Evolutionary conservation across 2,329 filamentous ascomycete genomes (phyloP), one percentile per base, ranked within the genome.

Genomic region (Escovopsis sp.): DNA sequence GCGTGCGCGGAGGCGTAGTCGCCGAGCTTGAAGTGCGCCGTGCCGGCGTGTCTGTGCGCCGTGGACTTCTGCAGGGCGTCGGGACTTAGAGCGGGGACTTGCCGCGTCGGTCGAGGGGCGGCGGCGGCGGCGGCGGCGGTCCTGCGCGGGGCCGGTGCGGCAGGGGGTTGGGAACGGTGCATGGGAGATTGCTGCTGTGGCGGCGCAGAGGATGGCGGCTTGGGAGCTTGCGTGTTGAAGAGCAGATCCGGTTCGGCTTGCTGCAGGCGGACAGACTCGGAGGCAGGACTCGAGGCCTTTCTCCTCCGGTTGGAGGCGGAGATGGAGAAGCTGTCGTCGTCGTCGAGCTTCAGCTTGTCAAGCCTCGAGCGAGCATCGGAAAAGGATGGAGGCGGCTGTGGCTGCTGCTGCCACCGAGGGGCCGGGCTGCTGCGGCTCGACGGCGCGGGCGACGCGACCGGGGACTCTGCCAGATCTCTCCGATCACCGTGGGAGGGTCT

Each of bases 21-120:
- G 25, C 90, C 90, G 26, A 84, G 76, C 58, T 94, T 96, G 62
- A 94, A 96, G 44, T 92, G 82, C 35, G 81, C 79, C 9, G 86
- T 84, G 14, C 88, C 90, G 43, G 78, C 76, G 33, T 79, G 68
- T 12, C 90, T 80, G 48, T 90, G 74, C 32, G 73, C 69, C n/a
- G 79, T 79, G 9, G 85, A 94, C 4, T 73, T 73, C 43, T 79
- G 71, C 14, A 94, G 65, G 1, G 78, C 76, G 6, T 75, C 68
- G 2, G 76, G 60, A 4, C 82, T 77, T 11, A 92, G 63, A 1
- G 68, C 52, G 2, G 88, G 87, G 25, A 82, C 64, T 26, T 67
- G 65, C 12, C 78, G 68, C 27, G 65, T 55, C 23, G 70, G 65
- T 9, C 60, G 62, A 34, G 65, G 63, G 2, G 66, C 56, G 21